Percentiles rank a stretch among this genome's conserved stretches.
Conservation (phyloP, 2,329 filamentous ascomycete genomes). For the Rhynchosporium secalis region DNA sequence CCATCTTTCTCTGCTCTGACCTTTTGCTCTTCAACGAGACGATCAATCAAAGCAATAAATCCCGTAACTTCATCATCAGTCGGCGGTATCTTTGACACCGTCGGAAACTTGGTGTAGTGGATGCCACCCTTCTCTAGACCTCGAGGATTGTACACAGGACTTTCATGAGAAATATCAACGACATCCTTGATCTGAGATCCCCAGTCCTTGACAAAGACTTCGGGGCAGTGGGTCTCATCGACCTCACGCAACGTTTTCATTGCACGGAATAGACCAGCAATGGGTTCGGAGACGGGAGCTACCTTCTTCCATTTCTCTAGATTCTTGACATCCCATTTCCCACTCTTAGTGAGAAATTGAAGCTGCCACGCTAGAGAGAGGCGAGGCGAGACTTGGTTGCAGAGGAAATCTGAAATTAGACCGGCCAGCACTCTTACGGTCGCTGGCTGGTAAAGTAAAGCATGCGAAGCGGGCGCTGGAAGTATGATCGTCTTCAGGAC, state of each 20-base stretch:
- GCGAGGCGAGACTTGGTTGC: slow-evolving; percentile 70
- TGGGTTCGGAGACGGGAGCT: slow-evolving; percentile 72
- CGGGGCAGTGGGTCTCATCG: slow-evolving; percentile 78
- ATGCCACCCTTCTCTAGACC: slow-evolving; percentile 66
- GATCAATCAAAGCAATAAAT: slow-evolving; percentile 59
- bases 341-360: slow-evolving; percentile 81
- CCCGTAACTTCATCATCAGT: slow-evolving; percentile 50
- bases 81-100: slow-evolving; percentile 88
- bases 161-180: slow-evolving; percentile 88
- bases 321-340: slow-evolving; percentile 99
- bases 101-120: slow-evolving; percentile 83
- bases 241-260: slow-evolving; percentile 93
- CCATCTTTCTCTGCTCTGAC: slow-evolving; percentile 45
- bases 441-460: slow-evolving; percentile 76
- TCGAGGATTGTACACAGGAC: slow-evolving; percentile 81
- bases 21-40: slow-evolving; percentile 57
- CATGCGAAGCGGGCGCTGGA: slow-evolving; percentile 77
- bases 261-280: slow-evolving; percentile 78
- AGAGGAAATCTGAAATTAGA: slow-evolving; percentile 79
- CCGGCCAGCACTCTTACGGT: slow-evolving; percentile 77
- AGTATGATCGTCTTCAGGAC: slow-evolving; percentile 70
- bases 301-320: slow-evolving; percentile 87
- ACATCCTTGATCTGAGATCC: slow-evolving; percentile 68
- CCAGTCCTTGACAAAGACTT: slow-evolving; percentile 69
- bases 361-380: slow-evolving; percentile 88